Conservation (phyloP, 441 rosid genomes). For the Populus tomentosa region DNA sequence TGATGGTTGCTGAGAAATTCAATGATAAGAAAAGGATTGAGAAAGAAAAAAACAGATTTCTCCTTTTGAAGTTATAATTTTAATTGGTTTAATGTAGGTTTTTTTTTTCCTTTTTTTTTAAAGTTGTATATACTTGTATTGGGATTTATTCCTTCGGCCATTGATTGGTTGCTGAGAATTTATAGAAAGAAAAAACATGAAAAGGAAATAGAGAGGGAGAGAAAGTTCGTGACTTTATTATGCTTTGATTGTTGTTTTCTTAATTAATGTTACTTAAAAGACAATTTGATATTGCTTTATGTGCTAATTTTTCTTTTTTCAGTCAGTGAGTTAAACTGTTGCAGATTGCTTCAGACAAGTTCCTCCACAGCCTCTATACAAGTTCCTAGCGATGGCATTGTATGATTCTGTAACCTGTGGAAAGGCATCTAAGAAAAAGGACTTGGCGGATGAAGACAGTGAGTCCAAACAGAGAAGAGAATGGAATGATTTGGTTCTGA, state of each 20-base stretch:
- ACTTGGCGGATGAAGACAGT: neutral
- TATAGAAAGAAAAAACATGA: neutral
- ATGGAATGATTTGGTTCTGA: slow-evolving; percentile 36
- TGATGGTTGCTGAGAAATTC: too few species aligned
- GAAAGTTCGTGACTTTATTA: neutral
- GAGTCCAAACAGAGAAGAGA: slow-evolving; percentile 35
- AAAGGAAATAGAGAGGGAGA: neutral
- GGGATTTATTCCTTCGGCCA: too few species aligned
- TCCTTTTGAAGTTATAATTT: too few species aligned
- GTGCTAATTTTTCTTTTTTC: neutral
- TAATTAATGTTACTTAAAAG: too few species aligned
- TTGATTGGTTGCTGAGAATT: too few species aligned
- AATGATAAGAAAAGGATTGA: too few species aligned
- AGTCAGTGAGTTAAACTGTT: neutral
- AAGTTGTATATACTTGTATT: too few species aligned
- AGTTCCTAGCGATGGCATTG: slow-evolving; percentile 47
- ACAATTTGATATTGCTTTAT: neutral
- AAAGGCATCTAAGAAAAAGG: slow-evolving; percentile 18
- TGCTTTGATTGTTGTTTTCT: neutral
- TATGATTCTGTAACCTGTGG: slow-evolving; percentile 36
- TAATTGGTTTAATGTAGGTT: too few species aligned
- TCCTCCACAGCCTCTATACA: slow-evolving; percentile 47
- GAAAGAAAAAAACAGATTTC: too few species aligned
- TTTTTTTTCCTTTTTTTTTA: too few species aligned
- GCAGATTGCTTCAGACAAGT: neutral